These are phyloP conservation scores for Backusella macrospora DNA, from an alignment of 192 early-diverging fungal genomes.

Conservation along the genomic window DNA sequence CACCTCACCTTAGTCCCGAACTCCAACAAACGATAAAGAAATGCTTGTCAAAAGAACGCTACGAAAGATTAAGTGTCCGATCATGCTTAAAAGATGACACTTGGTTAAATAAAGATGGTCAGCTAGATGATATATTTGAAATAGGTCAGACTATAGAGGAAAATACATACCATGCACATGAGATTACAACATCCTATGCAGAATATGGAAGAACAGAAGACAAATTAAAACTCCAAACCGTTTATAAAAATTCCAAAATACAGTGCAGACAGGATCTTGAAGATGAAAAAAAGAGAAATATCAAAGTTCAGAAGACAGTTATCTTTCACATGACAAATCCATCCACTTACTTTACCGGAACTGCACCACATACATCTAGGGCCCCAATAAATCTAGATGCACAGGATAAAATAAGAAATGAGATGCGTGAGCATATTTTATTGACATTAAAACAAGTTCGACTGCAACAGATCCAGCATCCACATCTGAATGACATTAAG, in stretches of 20 bases:
- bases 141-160: neutral
- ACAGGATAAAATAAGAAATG: constrained; percentile 27
- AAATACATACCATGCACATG: neutral
- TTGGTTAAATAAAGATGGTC: constrained; percentile 43
- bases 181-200: constrained; percentile 10
- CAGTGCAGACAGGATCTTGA: constrained; percentile 23
- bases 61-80: constrained; percentile 36
- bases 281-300: constrained; percentile 27
- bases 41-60: constrained; percentile 43
- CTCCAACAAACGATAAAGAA: constrained; percentile 46
- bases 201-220: neutral
- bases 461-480: constrained; percentile 15
- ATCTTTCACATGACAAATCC: constrained; percentile 35
- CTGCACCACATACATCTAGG: constrained; percentile 19
- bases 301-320: constrained; percentile 28
- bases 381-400: constrained; percentile 16
- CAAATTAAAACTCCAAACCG: neutral
- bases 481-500: constrained; percentile 10
- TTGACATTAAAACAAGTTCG: constrained; percentile 20
- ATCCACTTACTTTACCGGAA: constrained; percentile 31
- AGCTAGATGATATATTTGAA: constrained; percentile 22
- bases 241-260: constrained; percentile 10
- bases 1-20: constrained; percentile 37
- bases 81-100: constrained; percentile 42
- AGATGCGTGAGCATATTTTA: constrained; percentile 27